These are phyloP conservation scores for Colletotrichum abscissum DNA, from an alignment of 2,329 filamentous ascomycete genomes.

Conservation along the genomic window DNA sequence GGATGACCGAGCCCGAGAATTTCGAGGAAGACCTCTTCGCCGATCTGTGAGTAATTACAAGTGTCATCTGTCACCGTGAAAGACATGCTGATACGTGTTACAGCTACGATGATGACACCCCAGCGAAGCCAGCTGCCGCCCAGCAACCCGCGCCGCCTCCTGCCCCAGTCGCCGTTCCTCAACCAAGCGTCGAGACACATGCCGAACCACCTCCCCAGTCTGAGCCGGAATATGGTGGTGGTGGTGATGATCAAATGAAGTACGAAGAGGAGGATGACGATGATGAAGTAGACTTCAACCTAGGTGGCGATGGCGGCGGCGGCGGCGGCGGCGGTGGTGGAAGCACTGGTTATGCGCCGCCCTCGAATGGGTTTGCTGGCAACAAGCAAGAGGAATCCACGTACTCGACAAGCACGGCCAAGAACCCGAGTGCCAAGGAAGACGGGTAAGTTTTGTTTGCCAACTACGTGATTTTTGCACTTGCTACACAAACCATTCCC, in stretches of 20 bases:
- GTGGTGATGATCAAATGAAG: conserved; percentile 50
- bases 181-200: conserved; percentile 44
- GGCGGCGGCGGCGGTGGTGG: conserved; percentile 34
- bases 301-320: conserved; percentile 56
- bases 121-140: conserved; percentile 45
- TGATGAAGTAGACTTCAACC: conserved; percentile 69
- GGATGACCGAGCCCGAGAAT: conserved; percentile 83
- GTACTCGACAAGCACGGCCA: conserved; percentile 44
- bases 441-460: conserved; percentile 78
- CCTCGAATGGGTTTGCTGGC: conserved; percentile 27
- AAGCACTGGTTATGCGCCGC: conserved; percentile 11
- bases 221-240: conserved; percentile 50
- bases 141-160: conserved; percentile 47
- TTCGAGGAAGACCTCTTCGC: conserved; percentile 96
- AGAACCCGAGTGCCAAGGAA: conserved; percentile 82
- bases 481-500: conserved; percentile 11
- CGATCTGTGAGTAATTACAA: conserved; percentile 77
- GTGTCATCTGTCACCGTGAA: conserved; percentile 37
- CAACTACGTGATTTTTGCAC: conserved; percentile 28
- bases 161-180: conserved; percentile 38
- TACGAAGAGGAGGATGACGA: conserved; percentile 63
- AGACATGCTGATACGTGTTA: not conserved
- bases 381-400: conserved; percentile 45
- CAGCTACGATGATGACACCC: conserved; percentile 76
- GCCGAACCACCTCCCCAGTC: conserved; percentile 41